Percentiles rank a stretch among this genome's conserved stretches.
Evolutionary conservation across 2,329 filamentous ascomycete species (phyloP).

Genomic region (Xylaria sp.): DNA sequence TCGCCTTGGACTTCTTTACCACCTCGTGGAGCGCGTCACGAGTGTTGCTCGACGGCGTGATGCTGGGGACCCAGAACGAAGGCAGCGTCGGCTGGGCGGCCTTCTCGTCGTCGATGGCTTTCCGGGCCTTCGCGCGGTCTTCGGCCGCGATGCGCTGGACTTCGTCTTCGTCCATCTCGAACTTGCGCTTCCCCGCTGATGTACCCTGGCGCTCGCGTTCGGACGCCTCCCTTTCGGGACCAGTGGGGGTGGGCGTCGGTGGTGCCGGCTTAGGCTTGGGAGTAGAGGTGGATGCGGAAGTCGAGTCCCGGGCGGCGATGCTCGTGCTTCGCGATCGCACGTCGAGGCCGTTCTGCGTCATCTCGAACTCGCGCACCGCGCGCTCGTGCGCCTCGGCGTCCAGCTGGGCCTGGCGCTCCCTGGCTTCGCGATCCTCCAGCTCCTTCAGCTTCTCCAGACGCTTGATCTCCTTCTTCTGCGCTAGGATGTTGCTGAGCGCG

Average conservation of each 20-base stretch:
- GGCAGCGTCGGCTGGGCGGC: constrained; percentile 76
- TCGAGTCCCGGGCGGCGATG: background rate
- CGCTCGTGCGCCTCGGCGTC: constrained; percentile 77
- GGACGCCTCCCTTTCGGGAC: constrained; percentile 36
- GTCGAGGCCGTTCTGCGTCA: constrained; percentile 78
- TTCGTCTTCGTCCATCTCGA: constrained; percentile 82
- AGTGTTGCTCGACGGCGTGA: constrained; percentile 76
- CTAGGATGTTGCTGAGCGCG: constrained; percentile 87
- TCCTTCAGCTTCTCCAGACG: constrained; percentile 74
- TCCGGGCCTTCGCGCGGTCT: constrained; percentile 76
- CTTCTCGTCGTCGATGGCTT: constrained; percentile 78
- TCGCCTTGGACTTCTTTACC: constrained; percentile 71
- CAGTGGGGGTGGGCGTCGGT: constrained; percentile 46
- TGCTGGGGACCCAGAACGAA: constrained; percentile 92
- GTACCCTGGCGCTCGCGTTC: constrained; percentile 47
- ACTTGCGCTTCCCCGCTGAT: constrained; percentile 74
- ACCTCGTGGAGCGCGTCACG: constrained; percentile 66
- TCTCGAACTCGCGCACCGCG: constrained; percentile 84
- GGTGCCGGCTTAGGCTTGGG: constrained; percentile 48
- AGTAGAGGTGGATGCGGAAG: constrained; percentile 29
- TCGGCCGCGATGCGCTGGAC: constrained; percentile 74
- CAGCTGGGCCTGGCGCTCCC: constrained; percentile 70
- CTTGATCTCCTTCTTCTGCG: constrained; percentile 92
- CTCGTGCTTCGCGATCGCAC: constrained; percentile 24
- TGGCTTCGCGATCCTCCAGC: constrained; percentile 71